A percentile compares a stretch with the other conserved stretches of the same genome.
phyloP scores from a whole-genome alignment of 2,329 filamentous ascomycete genomes.

The Fusarium solani-melongenae region DNA sequence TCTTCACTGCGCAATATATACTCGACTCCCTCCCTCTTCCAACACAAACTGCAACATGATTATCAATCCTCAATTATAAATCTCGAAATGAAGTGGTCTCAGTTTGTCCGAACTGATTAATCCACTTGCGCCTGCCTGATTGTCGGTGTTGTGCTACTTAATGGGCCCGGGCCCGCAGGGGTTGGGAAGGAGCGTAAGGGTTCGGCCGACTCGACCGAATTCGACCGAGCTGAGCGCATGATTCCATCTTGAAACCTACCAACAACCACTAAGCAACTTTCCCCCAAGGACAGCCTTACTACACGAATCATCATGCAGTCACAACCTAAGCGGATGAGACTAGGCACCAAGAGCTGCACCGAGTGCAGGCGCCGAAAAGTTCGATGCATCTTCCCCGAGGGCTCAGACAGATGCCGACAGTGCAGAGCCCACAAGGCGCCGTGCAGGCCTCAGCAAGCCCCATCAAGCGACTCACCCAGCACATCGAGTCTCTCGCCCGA shows the following conservation, averaged over 20 bases:
- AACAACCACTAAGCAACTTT: not conserved
- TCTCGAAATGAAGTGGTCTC: not conserved
- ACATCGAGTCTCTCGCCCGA: not conserved
- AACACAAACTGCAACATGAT: not conserved
- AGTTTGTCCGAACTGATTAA: not conserved
- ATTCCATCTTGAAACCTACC: not conserved
- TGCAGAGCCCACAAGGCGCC: slow-evolving; percentile 56
- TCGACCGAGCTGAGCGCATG: not conserved
- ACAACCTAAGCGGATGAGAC: slow-evolving; percentile 42
- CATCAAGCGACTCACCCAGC: not conserved
- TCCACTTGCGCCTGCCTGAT: not conserved
- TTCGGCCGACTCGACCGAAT: not conserved
- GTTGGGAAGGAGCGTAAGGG: not conserved
- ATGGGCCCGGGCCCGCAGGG: not conserved
- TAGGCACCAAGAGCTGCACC: slow-evolving; percentile 49
- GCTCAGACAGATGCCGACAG: slow-evolving; percentile 54
- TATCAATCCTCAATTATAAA: not conserved
- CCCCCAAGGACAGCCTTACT: not conserved
- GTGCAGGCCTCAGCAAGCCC: slow-evolving; percentile 56
- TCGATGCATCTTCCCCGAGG: slow-evolving; percentile 55
- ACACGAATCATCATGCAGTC: not conserved
- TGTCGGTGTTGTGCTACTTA: not conserved
- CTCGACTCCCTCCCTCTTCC: not conserved
- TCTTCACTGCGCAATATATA: not conserved
- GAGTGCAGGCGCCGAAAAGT: slow-evolving; percentile 62